Evolutionary conservation across 1,284 basidiomycete genomes (phyloP).

Genomic region (Leccinum huronense): DNA sequence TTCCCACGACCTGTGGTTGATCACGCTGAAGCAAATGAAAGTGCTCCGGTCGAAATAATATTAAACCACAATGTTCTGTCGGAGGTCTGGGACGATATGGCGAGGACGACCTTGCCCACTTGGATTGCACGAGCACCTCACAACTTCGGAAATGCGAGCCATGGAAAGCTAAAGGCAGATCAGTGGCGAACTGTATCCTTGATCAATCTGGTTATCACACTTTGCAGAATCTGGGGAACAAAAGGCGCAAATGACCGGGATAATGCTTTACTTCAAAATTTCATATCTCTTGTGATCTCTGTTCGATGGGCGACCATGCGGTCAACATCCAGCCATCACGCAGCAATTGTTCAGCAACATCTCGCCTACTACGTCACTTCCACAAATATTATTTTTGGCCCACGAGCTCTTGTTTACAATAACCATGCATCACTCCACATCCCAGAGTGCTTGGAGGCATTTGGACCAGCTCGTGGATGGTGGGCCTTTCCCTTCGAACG

Average conservation of each 20-base stretch:
- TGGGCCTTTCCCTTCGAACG: neutral
- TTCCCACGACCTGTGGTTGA: too few relatives aligned
- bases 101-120: neutral
- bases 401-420: neutral
- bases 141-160: slow-evolving; percentile 6
- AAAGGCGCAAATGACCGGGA: slow-evolving; percentile 2
- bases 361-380: too few relatives aligned
- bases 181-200: neutral
- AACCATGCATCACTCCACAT: neutral
- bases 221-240: slow-evolving; percentile 4
- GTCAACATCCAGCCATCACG: neutral
- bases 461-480: neutral
- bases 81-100: neutral
- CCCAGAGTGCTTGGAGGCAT: neutral
- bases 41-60: neutral
- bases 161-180: slow-evolving; percentile 16
- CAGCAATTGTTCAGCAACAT: neutral
- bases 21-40: too few relatives aligned
- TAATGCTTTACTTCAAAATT: neutral
- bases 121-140: neutral
- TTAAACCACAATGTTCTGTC: neutral
- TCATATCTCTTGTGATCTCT: neutral
- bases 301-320: neutral
- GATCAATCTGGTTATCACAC: neutral
- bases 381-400: too few relatives aligned